A percentile compares a stretch with the other conserved stretches of the same genome.
Evolutionary conservation across 305 asterid genomes (phyloP).

Genomic region (Euphrasia arctica): DNA sequence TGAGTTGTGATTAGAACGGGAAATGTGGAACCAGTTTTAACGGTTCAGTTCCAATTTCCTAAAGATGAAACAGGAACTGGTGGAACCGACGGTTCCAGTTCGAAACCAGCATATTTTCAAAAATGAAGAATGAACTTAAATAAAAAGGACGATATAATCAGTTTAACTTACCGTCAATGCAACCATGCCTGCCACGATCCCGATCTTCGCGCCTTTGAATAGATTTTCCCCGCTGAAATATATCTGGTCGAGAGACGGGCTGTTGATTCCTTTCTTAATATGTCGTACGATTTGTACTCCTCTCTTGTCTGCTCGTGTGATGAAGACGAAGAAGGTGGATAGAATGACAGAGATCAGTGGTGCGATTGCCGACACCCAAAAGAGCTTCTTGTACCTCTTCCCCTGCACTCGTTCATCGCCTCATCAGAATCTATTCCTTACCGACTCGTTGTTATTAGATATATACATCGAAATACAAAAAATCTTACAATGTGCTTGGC

Average conservation of each 20-base stretch:
- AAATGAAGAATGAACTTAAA: too few species aligned
- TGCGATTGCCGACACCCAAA: conserved; percentile 81
- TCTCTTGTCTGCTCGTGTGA: conserved; percentile 54
- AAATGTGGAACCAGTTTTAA: too few species aligned
- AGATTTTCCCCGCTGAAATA: conserved; percentile 60
- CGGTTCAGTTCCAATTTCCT: too few species aligned
- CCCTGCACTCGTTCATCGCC: conserved; percentile 48
- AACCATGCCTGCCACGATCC: conserved; percentile 74
- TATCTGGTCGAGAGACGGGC: conserved; percentile 50
- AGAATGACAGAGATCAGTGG: conserved; percentile 66
- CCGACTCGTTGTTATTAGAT: not conserved
- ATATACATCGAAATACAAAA: not conserved
- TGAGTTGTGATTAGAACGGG: not conserved
- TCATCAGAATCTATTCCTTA: conserved; percentile 1
- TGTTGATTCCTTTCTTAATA: conserved; percentile 64
- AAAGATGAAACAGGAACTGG: too few species aligned
- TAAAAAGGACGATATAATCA: too few species aligned
- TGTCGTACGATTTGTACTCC: conserved; percentile 71
- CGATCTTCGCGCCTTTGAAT: conserved; percentile 58
- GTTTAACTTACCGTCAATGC: conserved; percentile 56
- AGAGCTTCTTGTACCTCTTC: conserved; percentile 56
- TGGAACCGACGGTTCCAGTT: too few species aligned
- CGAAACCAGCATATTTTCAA: too few species aligned
- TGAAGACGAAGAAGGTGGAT: conserved; percentile 63
- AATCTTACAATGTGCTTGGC: conserved; percentile 59